Evolutionary conservation across 2,329 filamentous ascomycete species (phyloP).

Genomic region (Diaporthe sp.): DNA sequence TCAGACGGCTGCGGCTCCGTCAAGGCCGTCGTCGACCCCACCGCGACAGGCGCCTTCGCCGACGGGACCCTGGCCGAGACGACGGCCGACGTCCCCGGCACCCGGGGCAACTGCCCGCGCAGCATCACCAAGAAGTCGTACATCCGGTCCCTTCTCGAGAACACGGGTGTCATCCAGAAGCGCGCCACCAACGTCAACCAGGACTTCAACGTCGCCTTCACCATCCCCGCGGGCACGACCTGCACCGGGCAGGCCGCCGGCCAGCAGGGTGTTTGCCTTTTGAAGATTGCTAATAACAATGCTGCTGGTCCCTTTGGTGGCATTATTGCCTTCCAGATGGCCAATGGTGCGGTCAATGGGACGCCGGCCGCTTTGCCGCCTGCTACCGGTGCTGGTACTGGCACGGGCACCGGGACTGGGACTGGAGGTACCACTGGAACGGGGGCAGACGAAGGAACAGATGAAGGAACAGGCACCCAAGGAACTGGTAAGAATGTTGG

Average conservation of each 20-base stretch:
- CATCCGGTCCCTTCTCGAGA: conserved; percentile 33
- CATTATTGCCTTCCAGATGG: conserved; percentile 42
- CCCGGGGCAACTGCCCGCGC: conserved; percentile 38
- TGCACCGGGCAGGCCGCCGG: conserved; percentile 39
- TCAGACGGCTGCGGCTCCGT: conserved; percentile 56
- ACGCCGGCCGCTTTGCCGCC: neutral
- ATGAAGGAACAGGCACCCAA: neutral
- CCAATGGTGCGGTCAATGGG: neutral
- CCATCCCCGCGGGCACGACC: conserved; percentile 40
- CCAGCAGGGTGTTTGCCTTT: conserved; percentile 39
- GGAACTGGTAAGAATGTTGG: neutral
- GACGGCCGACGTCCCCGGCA: conserved; percentile 40
- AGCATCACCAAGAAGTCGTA: conserved; percentile 32
- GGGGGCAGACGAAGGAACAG: neutral
- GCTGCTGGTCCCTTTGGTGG: conserved; percentile 41
- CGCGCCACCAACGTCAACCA: conserved; percentile 40
- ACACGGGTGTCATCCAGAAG: conserved; percentile 34
- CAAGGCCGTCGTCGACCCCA: conserved; percentile 54
- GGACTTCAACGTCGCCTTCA: conserved; percentile 29
- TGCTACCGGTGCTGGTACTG: neutral
- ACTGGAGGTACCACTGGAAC: neutral
- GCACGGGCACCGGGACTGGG: neutral
- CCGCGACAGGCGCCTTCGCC: conserved; percentile 45
- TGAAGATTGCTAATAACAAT: conserved; percentile 43
- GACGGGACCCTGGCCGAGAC: conserved; percentile 38